Base-by-base conservation (phyloP, 164 flowering plant genomes). In the Vitis riparia region DNA sequence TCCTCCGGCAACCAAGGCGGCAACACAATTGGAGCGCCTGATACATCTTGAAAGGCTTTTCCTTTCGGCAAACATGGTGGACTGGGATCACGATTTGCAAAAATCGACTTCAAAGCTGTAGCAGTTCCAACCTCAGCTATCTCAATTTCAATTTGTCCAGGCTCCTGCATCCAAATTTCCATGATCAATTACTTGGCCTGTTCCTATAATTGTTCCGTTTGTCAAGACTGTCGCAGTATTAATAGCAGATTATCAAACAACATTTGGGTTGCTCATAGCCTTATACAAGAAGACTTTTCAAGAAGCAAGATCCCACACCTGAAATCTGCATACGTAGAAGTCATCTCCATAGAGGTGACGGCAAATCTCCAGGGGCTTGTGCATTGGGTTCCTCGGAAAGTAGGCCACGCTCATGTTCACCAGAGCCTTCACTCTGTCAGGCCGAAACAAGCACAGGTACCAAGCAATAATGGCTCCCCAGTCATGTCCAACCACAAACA, bases 371-470 rank as follows among this genome's bases (percentile, higher is more conserved):
- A 79, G 10, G 1, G 88, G 87, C 77, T 77, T 86, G 50, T 55
- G 50, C 1, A 51, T 30, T 1, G 97, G 92, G 55, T 82, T 75
- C 5, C 94, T 70, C 0, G 85, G 90, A 61, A 1, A n/a, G 62
- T 78, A 90, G 3, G 60, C 67, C 9, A 90, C 90, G 70, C 95
- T 88, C 75, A 87, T 16, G 47, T 78, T 88, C 49, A 93, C 88
- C 82, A 93, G 61, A n/a, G 95, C 98, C 77, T 81, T 88, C n/a
- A 91, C 90, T 48, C 78, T 73, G 66, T 93, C 98, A 1, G 98
- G 97, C 7, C 98, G 72, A 56, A 76, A 82, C 75, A 86, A 61
- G 71, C 90, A 83, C 15, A 93, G 67, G 55, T 71, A 11, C 98
- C 98, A 93, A 12, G 91, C 93, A 1, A 90, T 63, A 14, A 68